Base-by-base conservation (phyloP, 2,329 filamentous ascomycete genomes). In the Ophiocordyceps camponoti-floridani region DNA sequence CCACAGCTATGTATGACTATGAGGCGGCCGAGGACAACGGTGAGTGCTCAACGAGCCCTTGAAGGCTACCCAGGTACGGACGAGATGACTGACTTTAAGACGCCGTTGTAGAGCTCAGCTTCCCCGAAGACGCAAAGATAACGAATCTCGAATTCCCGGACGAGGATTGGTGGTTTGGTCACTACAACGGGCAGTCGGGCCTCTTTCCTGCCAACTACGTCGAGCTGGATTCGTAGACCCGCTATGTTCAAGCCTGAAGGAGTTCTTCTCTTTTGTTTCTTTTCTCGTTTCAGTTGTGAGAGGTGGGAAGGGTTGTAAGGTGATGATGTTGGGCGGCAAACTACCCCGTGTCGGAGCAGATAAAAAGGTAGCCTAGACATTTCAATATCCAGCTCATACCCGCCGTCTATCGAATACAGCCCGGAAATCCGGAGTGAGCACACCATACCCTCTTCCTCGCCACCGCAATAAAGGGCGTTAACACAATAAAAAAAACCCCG, bases 151-250 rank as follows among this genome's bases (percentile, higher is more conserved):
- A 95, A 67, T 96, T 96, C 63, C 91, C 91, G 2, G 91, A 96
- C 55, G 89, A 96, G 52, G 91, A 98, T 59, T 98, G 91, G 91
- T 98, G 91, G 91, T 83, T 89, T 54, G 91, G 91, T 47, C 78
- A 84, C 55, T 93, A 82, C 62, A 72, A 79, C 26, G 87, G 87
- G 43, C 74, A 80, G 47, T 74, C 75, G 28, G 91, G 91, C 49
- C 72, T 98, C 41, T 98, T 98, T 75, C 79, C 79, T 12, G 73
- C 78, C 57, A 82, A 82, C 59, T 82, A 82, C 53, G 79, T 82
- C 50, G 65, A 79, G 59, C 62, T 80, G 45, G 63, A 76, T 53
- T 50, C 58, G 49, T 63, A 50, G 51, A 16, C 7, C 18, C 16
- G 3, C 4, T 9, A 18, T 16, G 44, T 6, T 30, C 14, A 12